Evolutionary conservation across 2,329 filamentous ascomycete genomes (phyloP), one percentile per base, ranked within the genome.

Genomic region (Colletotrichum lupini): DNA sequence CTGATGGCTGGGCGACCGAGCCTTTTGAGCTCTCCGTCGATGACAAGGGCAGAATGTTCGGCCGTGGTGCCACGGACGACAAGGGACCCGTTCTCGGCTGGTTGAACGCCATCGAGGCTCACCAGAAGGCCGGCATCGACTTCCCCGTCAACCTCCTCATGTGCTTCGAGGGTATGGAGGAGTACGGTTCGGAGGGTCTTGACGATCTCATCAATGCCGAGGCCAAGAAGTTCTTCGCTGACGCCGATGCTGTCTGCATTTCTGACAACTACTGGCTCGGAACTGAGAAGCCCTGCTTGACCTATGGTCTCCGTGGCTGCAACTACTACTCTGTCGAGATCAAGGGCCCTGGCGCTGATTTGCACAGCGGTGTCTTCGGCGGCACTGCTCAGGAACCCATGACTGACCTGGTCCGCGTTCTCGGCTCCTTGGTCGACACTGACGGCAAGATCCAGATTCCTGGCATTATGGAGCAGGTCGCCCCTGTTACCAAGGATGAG

Each of bases 91-190:
- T 99, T 30, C 88, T 99, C 68, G 97, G 97, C 78, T 99, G 97
- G 97, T 84, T 99, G 77, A 99, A 99, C 82, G 95, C 95, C 77
- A 98, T 99, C 76, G 95, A 99, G 85, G 95, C 97, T 55, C 97
- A 99, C 87, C 93, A 98, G 84, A 97, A 97, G 88, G 95, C 95
- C 46, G 94, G 94, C 70, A 88, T 98, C 58, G 96, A 98, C 64
- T 95, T 99, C 82, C 97, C 97, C 9, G 97, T 99, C 80, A 99
- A 99, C 86, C 89, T 99, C 77, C 91, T 99, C 76, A 98, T 98
- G 94, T 99, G 97, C 88, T 98, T 99, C 79, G 97, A 99, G 88
- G 97, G 97, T 61, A 99, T 99, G 97, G 97, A 99, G 86, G 97
- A 99, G 87, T 98, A 97, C 82, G 97, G 97, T 63, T 98, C 95